Base-by-base conservation (phyloP, 345 rosid genomes). In the Erysimum cheiranthoides region DNA sequence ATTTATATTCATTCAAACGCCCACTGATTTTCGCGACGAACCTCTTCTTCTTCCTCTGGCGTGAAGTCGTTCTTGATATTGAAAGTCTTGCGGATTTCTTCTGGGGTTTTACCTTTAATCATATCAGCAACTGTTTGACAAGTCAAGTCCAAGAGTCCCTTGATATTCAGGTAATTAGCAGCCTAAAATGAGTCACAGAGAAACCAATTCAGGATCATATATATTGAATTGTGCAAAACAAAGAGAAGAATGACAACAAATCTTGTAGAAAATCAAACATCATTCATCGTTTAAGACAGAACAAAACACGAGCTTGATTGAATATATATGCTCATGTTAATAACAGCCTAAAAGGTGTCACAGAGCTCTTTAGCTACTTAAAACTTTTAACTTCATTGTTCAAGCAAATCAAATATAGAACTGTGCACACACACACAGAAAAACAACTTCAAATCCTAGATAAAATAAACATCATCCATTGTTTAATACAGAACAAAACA, bases 61-160 rank as follows among this genome's bases (percentile, higher is more conserved):
- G 84, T 80, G 83, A 86, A 84, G 62, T 87, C 93, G 12, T 87
- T 89, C 82, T 66, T 76, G 70, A 89, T 85, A 61, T 79, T 82
- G 57, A 89, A 86, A 1, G 80, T 82, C 90, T 70, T 79, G 52
- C 92, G 85, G 66, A 86, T 86, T 74, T 90, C 91, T 68, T 83
- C 87, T 0, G 93, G 88, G 0, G 88, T 84, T 83, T 84, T 86
- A 2, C 90, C 90, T 79, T 87, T 88, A 56, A 90, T 85, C 93
- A 83, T 85, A 80, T 85, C 91, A 1, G 96, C 96, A 14, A 85
- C 89, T 0, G 89, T 79, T 40, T 83, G 88, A 76, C 96, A 86
- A 9, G 89, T 85, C 28, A 90, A 74, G 64, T 88, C 90, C 76
- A 88, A 72, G 75, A 88, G 53, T 4, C 74, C 74, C 84, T 84